Evolutionary conservation across 768 basidiomycete species (phyloP).

Genomic region (Rhodocollybia butyracea): DNA sequence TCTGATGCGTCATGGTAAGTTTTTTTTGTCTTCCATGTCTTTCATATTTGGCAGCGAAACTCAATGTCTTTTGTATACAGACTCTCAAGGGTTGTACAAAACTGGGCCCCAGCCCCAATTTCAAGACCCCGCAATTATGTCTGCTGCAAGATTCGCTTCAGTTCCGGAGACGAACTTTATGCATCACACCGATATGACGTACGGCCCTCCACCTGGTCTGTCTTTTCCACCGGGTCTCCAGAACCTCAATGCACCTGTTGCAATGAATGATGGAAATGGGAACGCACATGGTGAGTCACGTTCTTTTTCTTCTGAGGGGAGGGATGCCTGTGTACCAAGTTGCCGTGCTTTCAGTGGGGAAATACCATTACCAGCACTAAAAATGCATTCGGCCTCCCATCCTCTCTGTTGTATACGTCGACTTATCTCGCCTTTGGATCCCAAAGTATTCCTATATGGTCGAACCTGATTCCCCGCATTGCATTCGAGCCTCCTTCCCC

Average conservation of each 20-base stretch:
- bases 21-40: conserved; percentile 17
- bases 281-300: conserved; percentile 66
- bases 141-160: conserved; percentile 62
- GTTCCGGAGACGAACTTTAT: conserved; percentile 28
- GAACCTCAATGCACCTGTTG: conserved; percentile 24
- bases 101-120: conserved; percentile 43
- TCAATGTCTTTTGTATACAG: conserved; percentile 30
- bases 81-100: conserved; percentile 30
- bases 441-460: conserved; percentile 3
- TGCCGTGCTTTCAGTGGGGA: conserved; percentile 88
- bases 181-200: conserved; percentile 30
- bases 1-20: conserved; percentile 39
- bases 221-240: conserved; percentile 39
- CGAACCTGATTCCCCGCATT: background rate
- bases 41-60: conserved; percentile 24
- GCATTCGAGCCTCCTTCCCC: conserved; percentile 19
- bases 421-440: conserved; percentile 22
- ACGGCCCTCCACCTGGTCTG: conserved; percentile 71
- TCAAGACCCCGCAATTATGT: conserved; percentile 79
- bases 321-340: conserved; percentile 88
- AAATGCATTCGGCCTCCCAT: conserved; percentile 40
- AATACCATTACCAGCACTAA: conserved; percentile 67
- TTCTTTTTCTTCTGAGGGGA: conserved; percentile 58
- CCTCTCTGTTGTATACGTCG: conserved; percentile 33
- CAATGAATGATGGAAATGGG: conserved; percentile 29